Base-by-base conservation (phyloP, 140 eudicot species). In the Anethum foeniculum region DNA sequence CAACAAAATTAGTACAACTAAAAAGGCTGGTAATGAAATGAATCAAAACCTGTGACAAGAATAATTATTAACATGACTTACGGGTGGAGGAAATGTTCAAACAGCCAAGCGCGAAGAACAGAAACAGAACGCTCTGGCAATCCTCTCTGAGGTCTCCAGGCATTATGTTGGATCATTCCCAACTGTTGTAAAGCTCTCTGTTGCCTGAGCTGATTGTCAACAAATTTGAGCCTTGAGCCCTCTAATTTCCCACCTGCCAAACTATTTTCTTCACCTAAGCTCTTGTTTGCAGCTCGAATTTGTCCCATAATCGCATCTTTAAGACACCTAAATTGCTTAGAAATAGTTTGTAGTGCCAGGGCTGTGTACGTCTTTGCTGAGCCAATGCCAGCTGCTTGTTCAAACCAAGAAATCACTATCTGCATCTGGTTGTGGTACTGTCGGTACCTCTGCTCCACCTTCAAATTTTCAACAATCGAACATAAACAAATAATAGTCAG, bases 71-170 rank as follows among this genome's bases (percentile, higher is more conserved):
- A 13, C 11, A 60, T 34, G 69, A 80, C 93, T 82, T 87, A 93
- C 98, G 98, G 98, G 77, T 93, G 98, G 79, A 93, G 96, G 77
- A 93, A 93, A 82, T 93, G 93, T 74, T 93, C 98, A 38, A 93
- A 93, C 81, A 93, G 93, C 98, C 98, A 93, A 79, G 98, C 98
- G 34, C 98, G 93, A 89, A 93, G 97, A 83, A 93, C 97, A 0
- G 98, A 89, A 64, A 93, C 98, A 83, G 98, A 90, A 39, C 97
- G 88, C 75, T 93, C 98, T 0, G 98, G 98, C 77, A 93, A 87
- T 49, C 98, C 98, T 82, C 98, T 84, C 81, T 93, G 98, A 16
- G 97, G 98, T 86, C 98, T 92, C 98, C 98, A 93, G 49, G 98
- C 97, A 81, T 91, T 93, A 73, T 88, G 92, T 80, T 93, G 98